Percentiles rank a stretch among this genome's conserved stretches.
These are phyloP conservation scores for Phlyctochytrium bullatum DNA, from an alignment of 192 early-diverging fungal genomes.

Conservation along the genomic window DNA sequence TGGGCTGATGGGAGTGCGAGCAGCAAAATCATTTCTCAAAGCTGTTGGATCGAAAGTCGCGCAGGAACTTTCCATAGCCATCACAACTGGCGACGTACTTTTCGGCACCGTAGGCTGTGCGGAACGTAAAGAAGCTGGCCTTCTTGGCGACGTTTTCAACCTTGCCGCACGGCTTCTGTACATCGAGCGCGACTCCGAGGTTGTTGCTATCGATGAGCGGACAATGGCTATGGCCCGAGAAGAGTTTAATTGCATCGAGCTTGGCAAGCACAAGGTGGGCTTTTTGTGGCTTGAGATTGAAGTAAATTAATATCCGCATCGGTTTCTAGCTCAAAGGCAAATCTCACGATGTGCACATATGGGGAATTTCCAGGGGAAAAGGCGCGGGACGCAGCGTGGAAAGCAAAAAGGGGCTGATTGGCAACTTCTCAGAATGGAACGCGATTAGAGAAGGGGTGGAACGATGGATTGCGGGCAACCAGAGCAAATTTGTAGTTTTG, in stretches of 20 bases:
- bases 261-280: too few relatives aligned
- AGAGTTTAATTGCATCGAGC: not conserved
- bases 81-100: not conserved
- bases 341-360: not conserved
- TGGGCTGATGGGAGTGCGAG: not conserved
- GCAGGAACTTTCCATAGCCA: not conserved
- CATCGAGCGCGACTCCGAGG: not conserved
- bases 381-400: not conserved
- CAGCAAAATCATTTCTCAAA: not conserved
- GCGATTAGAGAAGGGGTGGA: not conserved
- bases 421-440: not conserved
- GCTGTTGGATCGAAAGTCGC: not conserved
- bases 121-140: not conserved
- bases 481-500: not conserved
- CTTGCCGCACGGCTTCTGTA: not conserved
- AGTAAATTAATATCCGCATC: too few relatives aligned
- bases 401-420: not conserved
- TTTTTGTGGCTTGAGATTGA: too few relatives aligned
- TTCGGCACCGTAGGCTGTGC: not conserved
- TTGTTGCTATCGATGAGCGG: not conserved
- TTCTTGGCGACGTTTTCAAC: conserved; percentile 1
- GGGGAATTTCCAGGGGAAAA: not conserved
- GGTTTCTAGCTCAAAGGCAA: not conserved
- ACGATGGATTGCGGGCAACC: not conserved
- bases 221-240: not conserved